These are phyloP conservation scores for Trametes pubescens DNA, from an alignment of 1,284 basidiomycete species.

Conservation along the genomic window DNA sequence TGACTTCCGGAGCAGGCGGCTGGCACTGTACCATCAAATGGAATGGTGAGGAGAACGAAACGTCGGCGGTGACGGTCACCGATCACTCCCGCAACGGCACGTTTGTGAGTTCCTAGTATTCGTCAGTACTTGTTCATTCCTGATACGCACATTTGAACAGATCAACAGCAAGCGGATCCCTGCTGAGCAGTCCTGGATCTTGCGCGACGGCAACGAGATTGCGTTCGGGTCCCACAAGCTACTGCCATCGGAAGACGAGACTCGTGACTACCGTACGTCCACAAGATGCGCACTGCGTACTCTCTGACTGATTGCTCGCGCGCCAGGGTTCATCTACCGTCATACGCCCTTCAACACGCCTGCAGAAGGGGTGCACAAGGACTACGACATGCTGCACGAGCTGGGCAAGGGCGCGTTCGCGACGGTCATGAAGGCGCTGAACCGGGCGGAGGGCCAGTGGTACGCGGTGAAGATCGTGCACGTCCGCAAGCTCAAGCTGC, in stretches of 20 bases:
- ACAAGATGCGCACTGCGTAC: neutral
- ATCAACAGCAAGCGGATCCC: constrained; percentile 75
- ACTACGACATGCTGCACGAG: constrained; percentile 71
- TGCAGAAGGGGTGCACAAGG: constrained; percentile 59
- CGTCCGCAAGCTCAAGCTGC: constrained; percentile 46
- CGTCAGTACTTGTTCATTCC: neutral
- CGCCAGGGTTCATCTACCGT: constrained; percentile 56
- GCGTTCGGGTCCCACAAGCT: constrained; percentile 70
- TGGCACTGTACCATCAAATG: constrained; percentile 68
- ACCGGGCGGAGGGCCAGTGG: constrained; percentile 62
- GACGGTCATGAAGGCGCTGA: constrained; percentile 74
- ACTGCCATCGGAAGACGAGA: constrained; percentile 43
- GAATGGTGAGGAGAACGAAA: constrained; percentile 61
- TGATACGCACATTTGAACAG: constrained; percentile 47
- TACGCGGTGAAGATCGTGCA: constrained; percentile 82
- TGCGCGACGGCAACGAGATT: constrained; percentile 83
- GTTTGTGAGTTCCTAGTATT: constrained; percentile 61
- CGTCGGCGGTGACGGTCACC: constrained; percentile 66
- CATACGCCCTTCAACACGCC: constrained; percentile 58
- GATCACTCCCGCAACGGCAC: constrained; percentile 88
- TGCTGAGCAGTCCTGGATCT: constrained; percentile 60
- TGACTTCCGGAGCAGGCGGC: constrained; percentile 56
- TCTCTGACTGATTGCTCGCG: neutral
- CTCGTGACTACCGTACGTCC: constrained; percentile 64
- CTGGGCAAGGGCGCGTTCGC: constrained; percentile 85